phyloP scores from a whole-genome alignment of 2,329 filamentous ascomycete species.

The Onygenales sp. region DNA sequence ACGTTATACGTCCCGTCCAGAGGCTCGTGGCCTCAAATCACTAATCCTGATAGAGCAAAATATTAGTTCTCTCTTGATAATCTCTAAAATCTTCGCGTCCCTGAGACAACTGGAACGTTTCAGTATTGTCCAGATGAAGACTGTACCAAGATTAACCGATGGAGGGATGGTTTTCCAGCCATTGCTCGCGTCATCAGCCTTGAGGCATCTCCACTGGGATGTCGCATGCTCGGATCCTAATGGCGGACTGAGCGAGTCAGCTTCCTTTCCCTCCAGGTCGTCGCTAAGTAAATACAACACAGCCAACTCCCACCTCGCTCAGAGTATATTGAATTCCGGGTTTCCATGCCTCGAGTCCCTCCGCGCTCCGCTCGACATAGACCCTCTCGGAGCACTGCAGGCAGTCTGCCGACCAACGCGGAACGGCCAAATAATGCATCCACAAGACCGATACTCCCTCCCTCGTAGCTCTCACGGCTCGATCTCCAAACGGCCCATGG shows the following conservation, averaged over 20 bases:
- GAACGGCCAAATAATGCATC: slow-evolving; percentile 29
- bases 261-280: slow-evolving; percentile 27
- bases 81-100: slow-evolving; percentile 43
- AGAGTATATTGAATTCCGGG: slow-evolving; percentile 33
- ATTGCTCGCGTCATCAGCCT: slow-evolving; percentile 38
- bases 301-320: slow-evolving; percentile 34
- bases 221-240: slow-evolving; percentile 28
- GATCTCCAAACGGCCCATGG: slow-evolving; percentile 29
- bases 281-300: slow-evolving; percentile 24
- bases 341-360: slow-evolving; percentile 32
- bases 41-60: slow-evolving; percentile 46
- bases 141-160: slow-evolving; percentile 36
- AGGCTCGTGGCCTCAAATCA: slow-evolving; percentile 35
- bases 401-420: slow-evolving; percentile 32
- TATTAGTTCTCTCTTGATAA: slow-evolving; percentile 40
- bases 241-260: slow-evolving; percentile 27
- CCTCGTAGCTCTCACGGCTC: slow-evolving; percentile 35
- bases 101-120: slow-evolving; percentile 40
- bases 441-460: slow-evolving; percentile 31
- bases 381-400: slow-evolving; percentile 34
- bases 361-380: slow-evolving; percentile 35
- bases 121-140: slow-evolving; percentile 41
- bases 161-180: slow-evolving; percentile 38
- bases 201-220: slow-evolving; percentile 51
- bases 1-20: slow-evolving; percentile 39